Percentiles rank a stretch among this genome's conserved stretches.
Conservation (phyloP, 1,284 basidiomycete species). For the Sanguinoderma infundibulare region DNA sequence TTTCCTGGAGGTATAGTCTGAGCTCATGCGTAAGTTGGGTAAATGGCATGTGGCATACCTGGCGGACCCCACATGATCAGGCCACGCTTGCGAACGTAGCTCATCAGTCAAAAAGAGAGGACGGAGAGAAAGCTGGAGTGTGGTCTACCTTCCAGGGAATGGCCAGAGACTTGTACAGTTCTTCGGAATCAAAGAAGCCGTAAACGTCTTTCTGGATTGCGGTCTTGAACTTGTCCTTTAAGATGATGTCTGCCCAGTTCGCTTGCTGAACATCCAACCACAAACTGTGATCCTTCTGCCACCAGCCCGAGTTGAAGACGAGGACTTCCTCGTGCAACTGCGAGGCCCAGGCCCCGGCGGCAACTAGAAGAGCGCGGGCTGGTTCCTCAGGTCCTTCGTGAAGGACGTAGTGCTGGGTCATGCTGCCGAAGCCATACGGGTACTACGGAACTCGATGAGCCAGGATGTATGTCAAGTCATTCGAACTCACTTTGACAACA, state of each 20-base stretch:
- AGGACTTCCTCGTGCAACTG: conserved; percentile 71
- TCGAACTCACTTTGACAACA: conserved; percentile 41
- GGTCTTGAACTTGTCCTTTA: conserved; percentile 74
- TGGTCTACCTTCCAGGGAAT: conserved; percentile 80
- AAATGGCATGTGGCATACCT: conserved; percentile 41
- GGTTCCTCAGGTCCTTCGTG: conserved; percentile 63
- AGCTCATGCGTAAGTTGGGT: neutral
- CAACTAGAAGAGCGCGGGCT: conserved; percentile 57
- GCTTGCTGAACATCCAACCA: conserved; percentile 77
- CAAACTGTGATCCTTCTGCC: conserved; percentile 65
- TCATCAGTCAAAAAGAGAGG: neutral
- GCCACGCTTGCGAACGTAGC: conserved; percentile 53
- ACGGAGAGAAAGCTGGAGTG: neutral
- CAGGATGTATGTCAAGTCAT: neutral
- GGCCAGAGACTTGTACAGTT: conserved; percentile 69
- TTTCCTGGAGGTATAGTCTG: conserved; percentile 56
- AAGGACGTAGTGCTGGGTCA: conserved; percentile 53
- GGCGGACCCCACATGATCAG: conserved; percentile 77
- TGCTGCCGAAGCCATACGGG: conserved; percentile 40
- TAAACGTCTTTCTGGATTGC: conserved; percentile 72
- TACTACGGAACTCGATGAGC: conserved; percentile 43
- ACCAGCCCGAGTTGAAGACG: conserved; percentile 73
- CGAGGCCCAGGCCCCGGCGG: conserved; percentile 54
- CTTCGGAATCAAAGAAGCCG: conserved; percentile 77
- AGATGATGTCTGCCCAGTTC: conserved; percentile 75